These are phyloP conservation scores for Candida tunisiensis DNA, from an alignment of 1,139 yeast species.

Conservation along the genomic window DNA sequence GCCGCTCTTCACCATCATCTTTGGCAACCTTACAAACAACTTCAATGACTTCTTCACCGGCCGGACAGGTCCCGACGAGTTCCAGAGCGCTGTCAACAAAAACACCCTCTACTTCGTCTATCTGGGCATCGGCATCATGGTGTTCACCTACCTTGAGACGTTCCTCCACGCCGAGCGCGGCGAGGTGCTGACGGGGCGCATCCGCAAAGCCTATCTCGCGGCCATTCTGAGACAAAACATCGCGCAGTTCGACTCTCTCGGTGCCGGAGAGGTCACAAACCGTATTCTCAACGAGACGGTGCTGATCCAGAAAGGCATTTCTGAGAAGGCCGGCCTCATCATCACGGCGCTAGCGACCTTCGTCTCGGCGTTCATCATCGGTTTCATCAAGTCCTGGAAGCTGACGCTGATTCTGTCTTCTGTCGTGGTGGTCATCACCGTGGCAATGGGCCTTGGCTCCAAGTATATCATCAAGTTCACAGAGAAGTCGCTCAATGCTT, in stretches of 20 bases:
- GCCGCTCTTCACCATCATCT: conserved; percentile 23
- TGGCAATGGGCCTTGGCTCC: conserved; percentile 14
- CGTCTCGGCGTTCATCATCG: conserved; percentile 24
- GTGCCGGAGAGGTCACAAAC: conserved; percentile 28
- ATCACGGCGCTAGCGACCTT: conserved; percentile 22
- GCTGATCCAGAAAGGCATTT: conserved; percentile 26
- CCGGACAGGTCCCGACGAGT: conserved; percentile 12
- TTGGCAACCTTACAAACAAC: conserved; percentile 22
- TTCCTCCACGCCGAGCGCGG: conserved; percentile 23
- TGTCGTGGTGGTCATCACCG: conserved; percentile 18
- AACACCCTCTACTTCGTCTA: conserved; percentile 22
- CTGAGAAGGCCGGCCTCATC: conserved; percentile 26
- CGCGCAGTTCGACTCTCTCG: conserved; percentile 27
- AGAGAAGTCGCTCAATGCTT: conserved; percentile 13
- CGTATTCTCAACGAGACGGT: conserved; percentile 27
- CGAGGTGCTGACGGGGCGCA: conserved; percentile 24
- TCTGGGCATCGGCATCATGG: conserved; percentile 22
- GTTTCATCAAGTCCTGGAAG: conserved; percentile 23
- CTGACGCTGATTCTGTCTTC: conserved; percentile 22
- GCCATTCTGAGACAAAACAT: conserved; percentile 26
- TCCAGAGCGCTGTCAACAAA: conserved; percentile 18
- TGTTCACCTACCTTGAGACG: conserved; percentile 17
- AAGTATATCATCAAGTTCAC: conserved; percentile 19
- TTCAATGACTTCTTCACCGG: conserved; percentile 18
- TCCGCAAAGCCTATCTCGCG: conserved; percentile 21